Conservation (phyloP, 306 rosid species). For the Glycyrrhiza uralensis region DNA sequence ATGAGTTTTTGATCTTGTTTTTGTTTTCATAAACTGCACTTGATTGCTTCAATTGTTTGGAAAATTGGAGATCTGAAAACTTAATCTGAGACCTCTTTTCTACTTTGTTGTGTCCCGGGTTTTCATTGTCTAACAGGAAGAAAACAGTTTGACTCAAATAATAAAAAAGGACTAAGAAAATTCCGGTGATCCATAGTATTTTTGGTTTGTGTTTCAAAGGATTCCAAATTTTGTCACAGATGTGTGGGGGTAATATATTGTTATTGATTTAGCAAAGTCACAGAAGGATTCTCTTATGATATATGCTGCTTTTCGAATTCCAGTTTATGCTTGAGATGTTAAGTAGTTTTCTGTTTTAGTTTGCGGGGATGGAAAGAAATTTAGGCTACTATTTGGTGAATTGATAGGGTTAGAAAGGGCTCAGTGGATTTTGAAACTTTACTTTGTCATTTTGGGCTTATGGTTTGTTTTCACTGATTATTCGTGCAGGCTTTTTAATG, state of each 20-base stretch:
- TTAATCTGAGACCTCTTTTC: background rate
- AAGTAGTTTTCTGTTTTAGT: background rate
- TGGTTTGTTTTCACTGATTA: background rate
- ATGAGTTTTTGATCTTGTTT: too few species aligned
- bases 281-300: background rate
- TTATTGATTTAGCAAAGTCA: background rate
- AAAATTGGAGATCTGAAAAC: background rate
- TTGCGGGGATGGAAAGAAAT: background rate
- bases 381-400: background rate
- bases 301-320: background rate
- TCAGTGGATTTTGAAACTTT: background rate
- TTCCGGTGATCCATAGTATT: background rate
- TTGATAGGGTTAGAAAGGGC: background rate
- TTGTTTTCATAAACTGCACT: too few species aligned
- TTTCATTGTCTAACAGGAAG: background rate
- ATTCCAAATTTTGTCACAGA: background rate
- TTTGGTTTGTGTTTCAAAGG: background rate
- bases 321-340: background rate
- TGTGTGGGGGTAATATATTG: too few species aligned
- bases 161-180: background rate
- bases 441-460: background rate
- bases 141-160: background rate
- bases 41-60: background rate
- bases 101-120: background rate
- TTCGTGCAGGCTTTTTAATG: background rate